Evolutionary conservation across 805 yeast genomes (phyloP).

Genomic region (Suhomyces pyralidae): DNA sequence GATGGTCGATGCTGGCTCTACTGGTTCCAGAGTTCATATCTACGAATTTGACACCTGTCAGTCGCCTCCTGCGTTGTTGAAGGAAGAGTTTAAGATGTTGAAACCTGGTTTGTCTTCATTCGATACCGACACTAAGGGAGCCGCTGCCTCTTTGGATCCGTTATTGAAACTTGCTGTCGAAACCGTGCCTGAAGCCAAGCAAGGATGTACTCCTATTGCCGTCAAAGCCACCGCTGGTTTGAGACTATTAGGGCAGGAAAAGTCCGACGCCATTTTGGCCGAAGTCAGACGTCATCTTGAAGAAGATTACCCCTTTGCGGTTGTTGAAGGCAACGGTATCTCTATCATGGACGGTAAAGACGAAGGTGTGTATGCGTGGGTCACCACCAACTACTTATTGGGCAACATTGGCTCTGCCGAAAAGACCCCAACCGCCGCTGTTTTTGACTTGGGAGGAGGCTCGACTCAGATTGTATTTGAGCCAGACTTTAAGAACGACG

Average conservation of each 20-base stretch:
- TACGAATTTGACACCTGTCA: constrained; percentile 86
- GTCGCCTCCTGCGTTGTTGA: constrained; percentile 75
- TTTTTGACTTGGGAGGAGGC: constrained; percentile 97
- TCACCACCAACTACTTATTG: constrained; percentile 87
- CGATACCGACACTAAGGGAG: constrained; percentile 75
- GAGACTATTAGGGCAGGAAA: constrained; percentile 75
- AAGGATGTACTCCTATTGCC: constrained; percentile 86
- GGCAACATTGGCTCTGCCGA: constrained; percentile 88
- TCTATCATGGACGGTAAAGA: constrained; percentile 94
- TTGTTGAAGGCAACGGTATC: constrained; percentile 82
- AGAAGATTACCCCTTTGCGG: constrained; percentile 84
- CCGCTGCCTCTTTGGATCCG: constrained; percentile 87
- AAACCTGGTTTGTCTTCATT: constrained; percentile 90
- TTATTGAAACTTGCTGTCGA: constrained; percentile 72
- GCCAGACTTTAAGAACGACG: constrained; percentile 65
- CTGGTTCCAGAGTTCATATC: constrained; percentile 94
- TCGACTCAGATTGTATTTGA: constrained; percentile 98
- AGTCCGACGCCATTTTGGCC: constrained; percentile 64
- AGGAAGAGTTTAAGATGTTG: constrained; percentile 82
- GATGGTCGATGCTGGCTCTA: constrained; percentile 97
- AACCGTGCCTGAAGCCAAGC: constrained; percentile 69
- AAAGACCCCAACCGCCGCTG: constrained; percentile 87
- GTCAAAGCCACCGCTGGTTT: constrained; percentile 98
- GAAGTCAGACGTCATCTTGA: constrained; percentile 78
- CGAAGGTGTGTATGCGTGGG: constrained; percentile 99